These are phyloP conservation scores for Avicennia marina DNA, from an alignment of 257 asterid species.

Conservation along the genomic window DNA sequence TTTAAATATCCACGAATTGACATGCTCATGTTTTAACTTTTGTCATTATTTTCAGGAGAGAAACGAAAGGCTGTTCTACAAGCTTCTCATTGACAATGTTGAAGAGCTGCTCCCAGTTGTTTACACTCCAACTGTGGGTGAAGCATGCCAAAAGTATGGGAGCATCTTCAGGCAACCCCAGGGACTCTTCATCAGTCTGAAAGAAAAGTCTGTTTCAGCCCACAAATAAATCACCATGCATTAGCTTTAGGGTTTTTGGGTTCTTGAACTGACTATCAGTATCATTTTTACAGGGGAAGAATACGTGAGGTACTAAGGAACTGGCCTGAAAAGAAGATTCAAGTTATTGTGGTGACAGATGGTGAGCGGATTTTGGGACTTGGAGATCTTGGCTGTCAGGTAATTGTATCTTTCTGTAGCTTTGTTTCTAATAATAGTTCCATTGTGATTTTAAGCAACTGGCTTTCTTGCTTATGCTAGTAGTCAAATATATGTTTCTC, in stretches of 20 bases:
- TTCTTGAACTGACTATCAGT: constrained; percentile 20
- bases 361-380: constrained; percentile 98
- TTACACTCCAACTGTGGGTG: constrained; percentile 99
- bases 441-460: neutral
- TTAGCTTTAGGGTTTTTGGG: neutral
- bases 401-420: constrained; percentile 13
- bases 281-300: constrained; percentile 61
- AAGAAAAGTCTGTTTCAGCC: constrained; percentile 60
- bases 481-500: neutral
- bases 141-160: constrained; percentile 99
- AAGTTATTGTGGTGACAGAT: constrained; percentile 93
- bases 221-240: neutral
- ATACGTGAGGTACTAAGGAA: constrained; percentile 89
- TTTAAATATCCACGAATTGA: too few relatives aligned
- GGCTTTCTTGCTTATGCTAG: neutral
- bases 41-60: constrained; percentile 54
- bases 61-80: constrained; percentile 86
- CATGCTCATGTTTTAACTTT: too few relatives aligned
- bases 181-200: constrained; percentile 96
- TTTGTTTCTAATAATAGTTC: neutral
- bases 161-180: constrained; percentile 95
- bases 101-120: constrained; percentile 98
- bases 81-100: constrained; percentile 89
- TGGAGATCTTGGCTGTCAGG: constrained; percentile 99
- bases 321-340: constrained; percentile 97